Percentiles rank a stretch among this genome's conserved stretches.
These are phyloP conservation scores for Pisolithus marmoratus DNA, from an alignment of 768 basidiomycete species.

Conservation along the genomic window DNA sequence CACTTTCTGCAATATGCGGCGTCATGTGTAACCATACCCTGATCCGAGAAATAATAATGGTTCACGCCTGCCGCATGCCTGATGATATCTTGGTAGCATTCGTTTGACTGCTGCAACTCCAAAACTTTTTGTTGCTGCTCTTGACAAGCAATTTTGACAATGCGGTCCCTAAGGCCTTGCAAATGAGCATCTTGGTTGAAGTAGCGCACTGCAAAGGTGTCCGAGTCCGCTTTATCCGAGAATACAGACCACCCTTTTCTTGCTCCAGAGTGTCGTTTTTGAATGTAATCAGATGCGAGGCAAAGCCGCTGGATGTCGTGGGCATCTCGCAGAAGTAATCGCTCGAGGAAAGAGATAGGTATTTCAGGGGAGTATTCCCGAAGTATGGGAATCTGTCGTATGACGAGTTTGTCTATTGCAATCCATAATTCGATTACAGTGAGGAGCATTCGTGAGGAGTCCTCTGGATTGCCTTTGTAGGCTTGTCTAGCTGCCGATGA, in stretches of 20 bases:
- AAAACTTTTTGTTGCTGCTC: neutral
- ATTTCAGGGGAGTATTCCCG: conserved; percentile 31
- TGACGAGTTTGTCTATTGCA: conserved; percentile 25
- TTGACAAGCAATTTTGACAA: conserved; percentile 24
- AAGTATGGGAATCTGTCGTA: conserved; percentile 21
- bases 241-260: conserved; percentile 30
- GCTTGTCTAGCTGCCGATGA: conserved; percentile 15
- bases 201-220: conserved; percentile 32
- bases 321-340: conserved; percentile 25
- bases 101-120: conserved; percentile 12
- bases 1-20: too few relatives aligned
- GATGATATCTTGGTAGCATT: neutral
- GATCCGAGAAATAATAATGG: conserved; percentile 1
- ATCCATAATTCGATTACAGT: conserved; percentile 33
- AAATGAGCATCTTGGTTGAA: conserved; percentile 22
- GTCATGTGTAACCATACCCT: conserved; percentile 26
- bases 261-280: conserved; percentile 19
- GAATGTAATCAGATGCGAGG: conserved; percentile 27
- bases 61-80: neutral
- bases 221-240: conserved; percentile 5
- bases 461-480: conserved; percentile 34
- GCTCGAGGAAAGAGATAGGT: conserved; percentile 17
- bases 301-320: conserved; percentile 24
- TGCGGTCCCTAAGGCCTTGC: conserved; percentile 21
- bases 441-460: conserved; percentile 39